These are phyloP conservation scores for Torrubiella hemipterigena DNA, from an alignment of 2,329 filamentous ascomycete species.

Conservation along the genomic window DNA sequence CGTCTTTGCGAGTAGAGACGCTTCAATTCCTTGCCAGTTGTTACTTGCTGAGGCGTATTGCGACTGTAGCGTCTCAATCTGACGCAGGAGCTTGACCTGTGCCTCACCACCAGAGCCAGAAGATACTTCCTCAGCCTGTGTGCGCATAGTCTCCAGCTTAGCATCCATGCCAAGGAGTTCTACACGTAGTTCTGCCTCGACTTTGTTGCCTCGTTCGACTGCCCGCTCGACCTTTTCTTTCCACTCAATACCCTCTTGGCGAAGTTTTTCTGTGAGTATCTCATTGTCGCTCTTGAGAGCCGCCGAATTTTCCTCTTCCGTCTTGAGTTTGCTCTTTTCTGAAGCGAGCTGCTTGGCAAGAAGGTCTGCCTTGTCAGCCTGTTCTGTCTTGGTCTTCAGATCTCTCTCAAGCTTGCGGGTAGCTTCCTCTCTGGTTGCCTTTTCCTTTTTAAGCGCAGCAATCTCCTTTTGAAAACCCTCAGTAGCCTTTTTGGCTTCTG, in stretches of 20 bases:
- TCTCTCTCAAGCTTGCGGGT: slow-evolving; percentile 60
- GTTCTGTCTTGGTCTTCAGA: slow-evolving; percentile 53
- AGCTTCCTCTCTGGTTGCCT: slow-evolving; percentile 46
- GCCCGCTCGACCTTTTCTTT: slow-evolving; percentile 63
- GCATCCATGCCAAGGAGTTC: slow-evolving; percentile 71
- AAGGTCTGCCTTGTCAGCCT: slow-evolving; percentile 52
- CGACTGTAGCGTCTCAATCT: slow-evolving; percentile 90
- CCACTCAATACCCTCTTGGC: slow-evolving; percentile 57
- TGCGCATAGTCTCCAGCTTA: slow-evolving; percentile 78
- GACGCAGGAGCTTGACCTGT: slow-evolving; percentile 79
- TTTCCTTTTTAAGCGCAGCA: slow-evolving; percentile 33
- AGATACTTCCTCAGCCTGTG: slow-evolving; percentile 77
- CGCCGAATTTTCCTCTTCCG: slow-evolving; percentile 43
- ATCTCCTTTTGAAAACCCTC: slow-evolving; percentile 31
- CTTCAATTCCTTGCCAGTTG: slow-evolving; percentile 96
- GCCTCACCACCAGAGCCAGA: slow-evolving; percentile 71
- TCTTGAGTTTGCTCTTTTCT: slow-evolving; percentile 45
- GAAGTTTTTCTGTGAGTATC: slow-evolving; percentile 57
- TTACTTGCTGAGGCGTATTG: slow-evolving; percentile 91
- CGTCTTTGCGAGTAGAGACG: slow-evolving; percentile 67
- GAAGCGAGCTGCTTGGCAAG: slow-evolving; percentile 56
- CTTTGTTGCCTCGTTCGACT: slow-evolving; percentile 53
- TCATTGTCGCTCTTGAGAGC: slow-evolving; percentile 72
- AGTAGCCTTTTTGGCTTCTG: slow-evolving; percentile 39
- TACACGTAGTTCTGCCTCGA: slow-evolving; percentile 68